These are phyloP conservation scores for Monosporascus sp. DNA, from an alignment of 2,329 filamentous ascomycete species.

Conservation along the genomic window DNA sequence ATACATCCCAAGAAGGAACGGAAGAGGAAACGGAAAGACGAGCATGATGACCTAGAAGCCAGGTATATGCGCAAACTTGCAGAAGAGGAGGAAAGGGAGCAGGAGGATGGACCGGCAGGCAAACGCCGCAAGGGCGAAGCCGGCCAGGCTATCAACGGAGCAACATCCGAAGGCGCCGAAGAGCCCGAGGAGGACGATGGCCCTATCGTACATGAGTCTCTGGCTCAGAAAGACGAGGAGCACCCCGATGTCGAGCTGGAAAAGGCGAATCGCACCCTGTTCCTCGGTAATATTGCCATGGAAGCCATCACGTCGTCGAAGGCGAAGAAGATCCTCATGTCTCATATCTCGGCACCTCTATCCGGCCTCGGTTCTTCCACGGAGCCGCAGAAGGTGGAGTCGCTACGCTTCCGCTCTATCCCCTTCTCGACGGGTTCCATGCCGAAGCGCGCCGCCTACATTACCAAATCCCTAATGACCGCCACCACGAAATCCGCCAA, in stretches of 20 bases:
- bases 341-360: slow-evolving; percentile 74
- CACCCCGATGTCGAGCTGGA: slow-evolving; percentile 58
- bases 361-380: slow-evolving; percentile 42
- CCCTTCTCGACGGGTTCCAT: slow-evolving; percentile 72
- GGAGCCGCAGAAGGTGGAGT: slow-evolving; percentile 70
- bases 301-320: slow-evolving; percentile 77
- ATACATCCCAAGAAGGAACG: slow-evolving; percentile 44
- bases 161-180: slow-evolving; percentile 19
- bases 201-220: slow-evolving; percentile 52
- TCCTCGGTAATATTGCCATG: slow-evolving; percentile 84
- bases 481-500: slow-evolving; percentile 90
- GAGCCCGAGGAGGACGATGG: slow-evolving; percentile 32
- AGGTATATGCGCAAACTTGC: slow-evolving; percentile 64
- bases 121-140: slow-evolving; percentile 49
- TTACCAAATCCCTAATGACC: slow-evolving; percentile 84
- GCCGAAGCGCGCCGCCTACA: slow-evolving; percentile 91
- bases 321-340: slow-evolving; percentile 70
- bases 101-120: slow-evolving; percentile 34
- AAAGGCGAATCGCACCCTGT: slow-evolving; percentile 85
- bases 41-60: slow-evolving; percentile 65
- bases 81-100: slow-evolving; percentile 50
- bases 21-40: slow-evolving; percentile 63
- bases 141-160: slow-evolving; percentile 19
- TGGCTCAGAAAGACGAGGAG: slow-evolving; percentile 43
- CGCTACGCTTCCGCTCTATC: slow-evolving; percentile 88